phyloP scores from a whole-genome alignment of 2,329 filamentous ascomycete genomes.

The Pyrenochaeta sp. region DNA sequence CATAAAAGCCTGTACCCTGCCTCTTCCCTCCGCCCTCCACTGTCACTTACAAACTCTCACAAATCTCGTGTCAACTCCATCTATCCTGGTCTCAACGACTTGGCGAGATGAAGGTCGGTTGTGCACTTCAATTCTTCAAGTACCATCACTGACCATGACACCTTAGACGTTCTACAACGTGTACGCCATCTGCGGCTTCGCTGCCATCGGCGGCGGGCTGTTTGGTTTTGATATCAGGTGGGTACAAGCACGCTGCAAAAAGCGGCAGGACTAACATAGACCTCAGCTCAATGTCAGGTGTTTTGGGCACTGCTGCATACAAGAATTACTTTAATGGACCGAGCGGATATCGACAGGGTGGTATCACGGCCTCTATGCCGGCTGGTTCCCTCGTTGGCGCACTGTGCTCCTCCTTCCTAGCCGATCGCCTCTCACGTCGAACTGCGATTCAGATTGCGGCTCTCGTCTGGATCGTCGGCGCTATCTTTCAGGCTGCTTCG shows the following conservation, averaged over 20 bases:
- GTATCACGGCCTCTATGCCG: conserved; percentile 58
- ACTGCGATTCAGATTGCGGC: conserved; percentile 54
- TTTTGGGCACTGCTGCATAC: conserved; percentile 48
- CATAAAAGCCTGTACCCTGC: conserved; percentile 19
- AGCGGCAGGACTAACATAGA: too few species aligned
- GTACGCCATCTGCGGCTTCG: conserved; percentile 67
- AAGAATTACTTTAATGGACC: conserved; percentile 47
- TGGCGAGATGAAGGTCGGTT: conserved; percentile 41
- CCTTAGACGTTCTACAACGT: conserved; percentile 57
- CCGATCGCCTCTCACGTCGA: conserved; percentile 55
- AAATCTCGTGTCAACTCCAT: too few species aligned
- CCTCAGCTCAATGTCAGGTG: conserved; percentile 50
- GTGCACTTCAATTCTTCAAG: neutral
- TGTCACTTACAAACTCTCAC: too few species aligned
- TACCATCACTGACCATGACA: neutral
- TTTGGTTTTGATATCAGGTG: conserved; percentile 53
- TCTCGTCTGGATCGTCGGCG: conserved; percentile 57
- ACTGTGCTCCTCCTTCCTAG: conserved; percentile 55
- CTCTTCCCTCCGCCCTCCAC: conserved; percentile 2
- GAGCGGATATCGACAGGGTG: conserved; percentile 46
- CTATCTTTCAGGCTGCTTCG: conserved; percentile 48
- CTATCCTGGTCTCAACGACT: conserved; percentile 14
- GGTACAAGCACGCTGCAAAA: too few species aligned
- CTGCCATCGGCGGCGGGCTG: conserved; percentile 61
- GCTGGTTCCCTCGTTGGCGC: conserved; percentile 59